Percentiles rank a stretch among this genome's conserved stretches.
Evolutionary conservation across 169 alveolate genomes (phyloP).

Genomic region (Eimeria falciformis): DNA sequence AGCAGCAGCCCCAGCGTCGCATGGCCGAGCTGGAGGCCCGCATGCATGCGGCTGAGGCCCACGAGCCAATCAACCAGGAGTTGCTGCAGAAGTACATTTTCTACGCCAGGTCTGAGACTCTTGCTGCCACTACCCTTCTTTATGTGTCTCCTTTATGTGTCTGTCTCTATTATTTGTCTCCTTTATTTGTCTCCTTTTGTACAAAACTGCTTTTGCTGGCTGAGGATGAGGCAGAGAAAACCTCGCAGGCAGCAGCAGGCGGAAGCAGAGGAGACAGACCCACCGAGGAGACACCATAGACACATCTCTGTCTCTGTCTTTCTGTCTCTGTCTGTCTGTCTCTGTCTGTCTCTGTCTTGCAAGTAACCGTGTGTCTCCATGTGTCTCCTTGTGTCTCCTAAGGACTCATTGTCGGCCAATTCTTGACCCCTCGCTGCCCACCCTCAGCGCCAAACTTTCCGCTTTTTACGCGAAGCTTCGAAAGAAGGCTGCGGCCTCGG

Average conservation of each 20-base stretch:
- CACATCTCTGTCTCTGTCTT: no score
- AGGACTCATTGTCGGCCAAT: slow-evolving; percentile 59
- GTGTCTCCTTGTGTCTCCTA: neutral
- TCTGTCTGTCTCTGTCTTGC: no score
- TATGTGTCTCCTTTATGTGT: no score
- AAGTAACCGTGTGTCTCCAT: neutral
- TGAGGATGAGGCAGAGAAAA: neutral
- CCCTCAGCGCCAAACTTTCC: slow-evolving; percentile 34
- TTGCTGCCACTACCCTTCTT: neutral
- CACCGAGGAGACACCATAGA: no score
- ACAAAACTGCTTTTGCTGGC: no score
- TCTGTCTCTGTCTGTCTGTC: no score
- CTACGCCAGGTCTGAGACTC: slow-evolving; percentile 94
- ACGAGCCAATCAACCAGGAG: slow-evolving; percentile 93
- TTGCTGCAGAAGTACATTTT: slow-evolving; percentile 96
- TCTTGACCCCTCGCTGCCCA: slow-evolving; percentile 46
- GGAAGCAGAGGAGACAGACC: no score
- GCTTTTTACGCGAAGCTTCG: slow-evolving; percentile 68
- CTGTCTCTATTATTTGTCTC: no score
- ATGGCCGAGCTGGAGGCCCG: slow-evolving; percentile 62
- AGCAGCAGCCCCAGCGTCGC: slow-evolving; percentile 75
- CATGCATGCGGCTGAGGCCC: slow-evolving; percentile 80
- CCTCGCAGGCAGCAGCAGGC: neutral
- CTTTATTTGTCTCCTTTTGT: no score
- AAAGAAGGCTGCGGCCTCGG: slow-evolving; percentile 46